phyloP scores from a whole-genome alignment of 1,284 basidiomycete genomes.

The Trichosporon faecale region DNA sequence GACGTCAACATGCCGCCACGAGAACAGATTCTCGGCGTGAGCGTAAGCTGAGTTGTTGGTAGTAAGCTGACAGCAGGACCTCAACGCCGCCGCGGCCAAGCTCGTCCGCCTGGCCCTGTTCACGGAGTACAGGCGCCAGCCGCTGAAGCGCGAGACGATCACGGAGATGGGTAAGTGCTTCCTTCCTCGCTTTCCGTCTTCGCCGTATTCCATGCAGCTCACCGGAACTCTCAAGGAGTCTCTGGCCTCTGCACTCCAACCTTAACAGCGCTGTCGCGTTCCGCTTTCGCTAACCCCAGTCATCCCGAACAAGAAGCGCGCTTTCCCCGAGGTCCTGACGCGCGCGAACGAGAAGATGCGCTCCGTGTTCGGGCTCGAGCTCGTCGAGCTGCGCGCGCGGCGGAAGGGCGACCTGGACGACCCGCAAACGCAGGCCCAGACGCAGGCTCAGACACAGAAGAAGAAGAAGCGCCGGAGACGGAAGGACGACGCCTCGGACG shows the following conservation, averaged over 20 bases:
- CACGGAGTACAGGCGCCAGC: constrained; percentile 39
- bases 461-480: constrained; percentile 32
- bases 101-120: constrained; percentile 46
- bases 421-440: constrained; percentile 14
- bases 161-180: constrained; percentile 34
- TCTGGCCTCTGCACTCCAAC: too few species aligned
- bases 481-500: constrained; percentile 26
- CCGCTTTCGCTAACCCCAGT: constrained; percentile 28
- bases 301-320: constrained; percentile 28
- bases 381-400: constrained; percentile 41
- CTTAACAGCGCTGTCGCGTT: too few species aligned
- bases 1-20: background rate
- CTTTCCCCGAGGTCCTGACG: constrained; percentile 34
- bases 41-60: background rate
- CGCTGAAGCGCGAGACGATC: constrained; percentile 38
- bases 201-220: too few species aligned
- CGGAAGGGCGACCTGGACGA: constrained; percentile 25
- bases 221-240: too few species aligned
- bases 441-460: constrained; percentile 24
- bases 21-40: background rate
- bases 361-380: constrained; percentile 44
- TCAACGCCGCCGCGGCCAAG: constrained; percentile 33
- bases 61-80: constrained; percentile 31
- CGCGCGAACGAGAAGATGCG: constrained; percentile 37
- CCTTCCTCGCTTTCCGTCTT: background rate